Evolutionary conservation across 768 basidiomycete species (phyloP).

Genomic region (Auriscalpium orientale): DNA sequence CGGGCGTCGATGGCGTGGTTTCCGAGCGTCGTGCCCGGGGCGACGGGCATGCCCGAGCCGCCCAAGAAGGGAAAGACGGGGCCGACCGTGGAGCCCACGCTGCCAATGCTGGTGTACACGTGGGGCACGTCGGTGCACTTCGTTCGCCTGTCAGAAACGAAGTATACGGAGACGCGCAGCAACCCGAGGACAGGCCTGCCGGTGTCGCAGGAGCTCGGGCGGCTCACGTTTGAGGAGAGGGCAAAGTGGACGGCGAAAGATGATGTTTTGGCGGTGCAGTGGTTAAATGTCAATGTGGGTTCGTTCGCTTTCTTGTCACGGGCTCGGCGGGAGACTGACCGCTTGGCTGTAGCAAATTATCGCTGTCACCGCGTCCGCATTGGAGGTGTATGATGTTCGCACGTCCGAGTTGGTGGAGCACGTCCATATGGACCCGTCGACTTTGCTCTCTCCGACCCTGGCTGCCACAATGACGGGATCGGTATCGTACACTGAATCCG

Average conservation of each 20-base stretch:
- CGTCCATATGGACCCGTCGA: slow-evolving; percentile 47
- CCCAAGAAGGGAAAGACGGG: slow-evolving; percentile 20
- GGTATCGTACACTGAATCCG: slow-evolving; percentile 40
- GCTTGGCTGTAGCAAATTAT: slow-evolving; percentile 52
- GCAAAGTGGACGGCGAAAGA: slow-evolving; percentile 55
- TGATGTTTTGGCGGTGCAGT: slow-evolving; percentile 68
- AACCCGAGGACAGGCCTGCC: slow-evolving; percentile 55
- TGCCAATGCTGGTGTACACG: slow-evolving; percentile 72
- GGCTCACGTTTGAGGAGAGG: slow-evolving; percentile 53
- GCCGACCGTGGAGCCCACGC: slow-evolving; percentile 19
- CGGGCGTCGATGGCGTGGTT: slow-evolving; percentile 78
- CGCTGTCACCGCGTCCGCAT: slow-evolving; percentile 43
- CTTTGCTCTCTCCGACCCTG: slow-evolving; percentile 48
- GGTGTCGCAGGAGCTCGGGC: slow-evolving; percentile 52
- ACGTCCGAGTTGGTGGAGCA: slow-evolving; percentile 53
- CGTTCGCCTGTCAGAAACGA: slow-evolving; percentile 57
- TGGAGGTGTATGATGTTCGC: slow-evolving; percentile 68
- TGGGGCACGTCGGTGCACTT: slow-evolving; percentile 72
- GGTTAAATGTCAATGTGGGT: slow-evolving; percentile 86
- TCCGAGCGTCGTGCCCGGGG: slow-evolving; percentile 43
- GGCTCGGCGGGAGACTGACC: neutral
- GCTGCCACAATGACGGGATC: slow-evolving; percentile 38
- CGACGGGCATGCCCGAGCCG: slow-evolving; percentile 9
- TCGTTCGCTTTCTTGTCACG: slow-evolving; percentile 18
- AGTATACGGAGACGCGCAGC: slow-evolving; percentile 38